Base-by-base conservation (phyloP, 805 yeast species). In the Priceomyces carsonii region DNA sequence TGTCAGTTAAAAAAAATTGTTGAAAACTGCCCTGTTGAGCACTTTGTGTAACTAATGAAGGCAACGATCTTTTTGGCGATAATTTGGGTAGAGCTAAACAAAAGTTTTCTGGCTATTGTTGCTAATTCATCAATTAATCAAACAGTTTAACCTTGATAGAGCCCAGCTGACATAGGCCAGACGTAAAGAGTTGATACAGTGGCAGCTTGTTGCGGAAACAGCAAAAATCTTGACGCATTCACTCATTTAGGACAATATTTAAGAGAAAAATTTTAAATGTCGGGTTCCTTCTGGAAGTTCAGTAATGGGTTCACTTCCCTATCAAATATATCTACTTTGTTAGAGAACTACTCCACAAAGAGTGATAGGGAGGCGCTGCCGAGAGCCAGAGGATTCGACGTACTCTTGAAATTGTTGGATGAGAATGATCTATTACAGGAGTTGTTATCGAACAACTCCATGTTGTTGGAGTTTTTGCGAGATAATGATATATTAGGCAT, bases 241-340 rank as follows among this genome's bases (percentile, higher is more conserved):
- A 29, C 24, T 29, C 33, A 20, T 29, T 29, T 10, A 10, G 13
- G 13, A 18, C 10, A 29, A 20, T 18, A 29, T 12, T 12, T 12
- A 23, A 15, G 26, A 29, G 15, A 17, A n/a, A 6, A 24, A 16
- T 13, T 27, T 18, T 26, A 21, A 20, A 68, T 69, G 74, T 66
- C 72, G n/a, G 69, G 73, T 13, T 63, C 71, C 13, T 69, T 68
- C 45, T 69, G 74, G 74, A 68, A 68, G 48, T 66, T 68, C 47
- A 64, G 69, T 41, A 68, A 66, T 48, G 73, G 74, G 33, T 67
- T 66, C 47, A 61, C 71, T 18, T 64, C 72, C 31, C 48, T 66
- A 24, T 64, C 71, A 19, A 68, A 66, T 34, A 61, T 69, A 30
- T 55, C 66, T 28, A 57, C 67, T 10, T 49, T 69, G 18, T 55